Percentiles rank a stretch among this genome's conserved stretches.
phyloP scores from a whole-genome alignment of 768 basidiomycete genomes.

The Tylopilus balloui region DNA sequence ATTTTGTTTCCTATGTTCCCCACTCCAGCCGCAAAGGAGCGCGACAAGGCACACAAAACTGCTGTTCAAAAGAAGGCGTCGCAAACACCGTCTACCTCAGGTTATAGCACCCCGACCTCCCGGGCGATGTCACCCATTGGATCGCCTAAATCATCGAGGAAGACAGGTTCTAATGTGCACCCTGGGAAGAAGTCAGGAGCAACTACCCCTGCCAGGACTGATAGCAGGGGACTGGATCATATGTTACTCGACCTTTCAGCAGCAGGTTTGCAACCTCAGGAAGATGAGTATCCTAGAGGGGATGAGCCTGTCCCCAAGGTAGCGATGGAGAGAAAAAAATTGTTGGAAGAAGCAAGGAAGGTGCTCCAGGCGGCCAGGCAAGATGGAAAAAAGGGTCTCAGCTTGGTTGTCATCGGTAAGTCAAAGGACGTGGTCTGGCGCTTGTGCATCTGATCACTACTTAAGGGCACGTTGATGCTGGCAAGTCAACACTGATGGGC shows the following conservation, averaged over 20 bases:
- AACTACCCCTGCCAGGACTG: slow-evolving; percentile 38
- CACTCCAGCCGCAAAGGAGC: slow-evolving; percentile 69
- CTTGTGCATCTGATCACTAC: slow-evolving; percentile 8
- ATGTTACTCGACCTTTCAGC: slow-evolving; percentile 69
- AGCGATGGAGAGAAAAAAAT: slow-evolving; percentile 68
- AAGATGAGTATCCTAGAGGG: slow-evolving; percentile 33
- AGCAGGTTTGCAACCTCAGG: slow-evolving; percentile 56
- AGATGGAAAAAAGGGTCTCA: slow-evolving; percentile 64
- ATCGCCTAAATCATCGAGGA: slow-evolving; percentile 44
- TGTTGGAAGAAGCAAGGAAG: slow-evolving; percentile 74
- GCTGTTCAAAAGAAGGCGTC: slow-evolving; percentile 40
- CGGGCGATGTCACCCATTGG: slow-evolving; percentile 40
- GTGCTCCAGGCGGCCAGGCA: slow-evolving; percentile 44
- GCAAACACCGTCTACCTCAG: slow-evolving; percentile 35
- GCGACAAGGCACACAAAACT: slow-evolving; percentile 66
- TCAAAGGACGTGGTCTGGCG: not conserved
- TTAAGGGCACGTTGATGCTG: slow-evolving; percentile 96
- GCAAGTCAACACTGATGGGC: slow-evolving; percentile 98
- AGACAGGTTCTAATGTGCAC: slow-evolving; percentile 29
- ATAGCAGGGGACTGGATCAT: slow-evolving; percentile 41
- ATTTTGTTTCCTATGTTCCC: slow-evolving; percentile 32
- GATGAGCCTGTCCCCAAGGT: slow-evolving; percentile 59
- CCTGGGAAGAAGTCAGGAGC: slow-evolving; percentile 36
- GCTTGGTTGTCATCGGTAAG: slow-evolving; percentile 89
- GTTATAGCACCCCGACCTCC: slow-evolving; percentile 37